Evolutionary conservation across 108 stramenopile species (phyloP).

Genomic region (Fistulifera solaris): DNA sequence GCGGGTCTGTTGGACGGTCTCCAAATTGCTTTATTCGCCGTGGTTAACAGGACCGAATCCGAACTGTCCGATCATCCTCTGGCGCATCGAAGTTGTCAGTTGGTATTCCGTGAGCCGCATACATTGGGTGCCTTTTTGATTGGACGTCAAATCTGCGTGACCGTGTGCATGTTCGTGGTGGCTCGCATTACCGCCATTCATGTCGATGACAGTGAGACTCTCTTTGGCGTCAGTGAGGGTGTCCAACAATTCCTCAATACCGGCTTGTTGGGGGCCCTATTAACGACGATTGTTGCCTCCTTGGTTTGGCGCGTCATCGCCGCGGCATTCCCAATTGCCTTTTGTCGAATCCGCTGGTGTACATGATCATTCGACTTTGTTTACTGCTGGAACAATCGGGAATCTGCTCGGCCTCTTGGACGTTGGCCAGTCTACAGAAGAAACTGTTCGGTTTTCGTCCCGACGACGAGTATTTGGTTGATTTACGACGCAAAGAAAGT

Average conservation of each 20-base stretch:
- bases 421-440: conserved; percentile 37
- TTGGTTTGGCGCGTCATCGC: conserved; percentile 63
- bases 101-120: conserved; percentile 35
- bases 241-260: conserved; percentile 55
- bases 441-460: conserved; percentile 32
- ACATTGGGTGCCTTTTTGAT: conserved; percentile 64
- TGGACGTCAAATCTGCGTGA: conserved; percentile 65
- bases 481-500: no score
- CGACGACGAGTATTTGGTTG: conserved; percentile 46
- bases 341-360: conserved; percentile 52
- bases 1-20: conserved; percentile 65
- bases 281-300: conserved; percentile 62
- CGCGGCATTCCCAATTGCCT: conserved; percentile 48
- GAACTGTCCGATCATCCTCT: conserved; percentile 41
- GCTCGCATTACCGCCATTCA: conserved; percentile 53
- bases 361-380: conserved; percentile 35
- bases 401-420: conserved; percentile 56
- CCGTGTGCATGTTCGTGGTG: conserved; percentile 54
- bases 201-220: conserved; percentile 24
- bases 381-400: conserved; percentile 48
- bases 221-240: conserved; percentile 49
- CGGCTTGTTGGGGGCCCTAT: conserved; percentile 55
- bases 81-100: conserved; percentile 41
- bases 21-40: conserved; percentile 76
- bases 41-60: conserved; percentile 44